Base-by-base conservation (phyloP, 208 protist genomes). In the Blechomonas ayalai region DNA sequence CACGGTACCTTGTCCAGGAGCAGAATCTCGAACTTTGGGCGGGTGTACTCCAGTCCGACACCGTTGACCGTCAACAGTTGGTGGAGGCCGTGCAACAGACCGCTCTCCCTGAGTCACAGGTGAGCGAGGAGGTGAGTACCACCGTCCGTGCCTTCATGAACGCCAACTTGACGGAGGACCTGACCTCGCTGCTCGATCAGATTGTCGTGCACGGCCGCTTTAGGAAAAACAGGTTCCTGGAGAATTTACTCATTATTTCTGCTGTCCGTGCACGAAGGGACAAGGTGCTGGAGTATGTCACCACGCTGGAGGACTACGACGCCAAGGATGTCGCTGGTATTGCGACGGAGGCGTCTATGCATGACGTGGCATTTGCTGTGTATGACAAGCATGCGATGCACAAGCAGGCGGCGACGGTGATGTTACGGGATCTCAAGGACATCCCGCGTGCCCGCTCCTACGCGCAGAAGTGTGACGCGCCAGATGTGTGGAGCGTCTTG, bases 161-260 rank as follows among this genome's bases (percentile, higher is more conserved):
- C 51, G 97, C 98, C 28, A 84, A 99, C 42, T 66, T 99, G 24
- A 98, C 98, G 33, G 96, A 98, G 39, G 97, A 99, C 68, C 83
- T 99, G 18, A 99, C 99, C 43, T 97, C 98, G 56, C 85, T 99
- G 22, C 80, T 99, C 1, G 98, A 99, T 67, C 98, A 99, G 80
- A 99, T 99, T 73, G 96, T 99, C 15, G 54, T 99, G 16, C 95
- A 99, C 48, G 85, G 93, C 47, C 81, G 73, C 55, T 99, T 99
- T 86, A 82, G 72, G 44, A 90, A 91, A 33, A 99, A 99, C 82
- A 77, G 84, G 37, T 99, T 97, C 63, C 82, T 99, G 5, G 98
- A 99, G 80, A 99, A 99, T 70, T 82, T 99, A 28, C 83, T 99
- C 20, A 99, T 99, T 59, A 82, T 99, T 40, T 99, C 98, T 22